Conservation (phyloP, 306 rosid species). For the Malus orientalis region DNA sequence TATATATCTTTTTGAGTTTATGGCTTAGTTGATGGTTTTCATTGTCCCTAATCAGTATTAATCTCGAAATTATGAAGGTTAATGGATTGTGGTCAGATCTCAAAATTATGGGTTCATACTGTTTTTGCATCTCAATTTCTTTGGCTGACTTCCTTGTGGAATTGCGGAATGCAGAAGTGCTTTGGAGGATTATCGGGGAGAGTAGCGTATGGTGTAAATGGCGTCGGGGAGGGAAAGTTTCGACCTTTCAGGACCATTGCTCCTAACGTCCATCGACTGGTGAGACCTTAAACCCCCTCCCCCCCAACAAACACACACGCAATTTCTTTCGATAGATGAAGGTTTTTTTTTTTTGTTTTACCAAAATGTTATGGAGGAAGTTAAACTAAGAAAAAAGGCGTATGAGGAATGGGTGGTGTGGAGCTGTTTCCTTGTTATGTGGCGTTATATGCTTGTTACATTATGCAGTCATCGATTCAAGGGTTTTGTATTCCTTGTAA, state of each 20-base stretch:
- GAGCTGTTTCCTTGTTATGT: no score
- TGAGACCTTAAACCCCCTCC: conserved; percentile 15
- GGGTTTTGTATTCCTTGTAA: no score
- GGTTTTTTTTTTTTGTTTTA: no score
- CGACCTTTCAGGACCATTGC: conserved; percentile 74
- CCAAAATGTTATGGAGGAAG: no score
- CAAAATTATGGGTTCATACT: background rate
- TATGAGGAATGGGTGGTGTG: no score
- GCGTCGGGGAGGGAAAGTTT: conserved; percentile 63
- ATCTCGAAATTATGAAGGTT: background rate
- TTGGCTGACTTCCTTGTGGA: background rate
- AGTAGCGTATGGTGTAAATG: conserved; percentile 28
- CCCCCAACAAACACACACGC: background rate
- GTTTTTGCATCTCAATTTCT: background rate
- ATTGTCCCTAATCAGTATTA: background rate
- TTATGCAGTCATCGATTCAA: no score
- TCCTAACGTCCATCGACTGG: conserved; percentile 68
- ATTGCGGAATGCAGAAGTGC: conserved; percentile 9
- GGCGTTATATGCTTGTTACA: no score
- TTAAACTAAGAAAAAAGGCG: no score
- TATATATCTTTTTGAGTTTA: background rate
- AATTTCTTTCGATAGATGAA: background rate
- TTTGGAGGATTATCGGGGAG: conserved; percentile 18
- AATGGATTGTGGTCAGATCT: conserved; percentile 2
- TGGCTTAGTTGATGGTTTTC: background rate